These are phyloP conservation scores for Crataegus laevigata DNA, from an alignment of 306 rosid species.

Conservation along the genomic window DNA sequence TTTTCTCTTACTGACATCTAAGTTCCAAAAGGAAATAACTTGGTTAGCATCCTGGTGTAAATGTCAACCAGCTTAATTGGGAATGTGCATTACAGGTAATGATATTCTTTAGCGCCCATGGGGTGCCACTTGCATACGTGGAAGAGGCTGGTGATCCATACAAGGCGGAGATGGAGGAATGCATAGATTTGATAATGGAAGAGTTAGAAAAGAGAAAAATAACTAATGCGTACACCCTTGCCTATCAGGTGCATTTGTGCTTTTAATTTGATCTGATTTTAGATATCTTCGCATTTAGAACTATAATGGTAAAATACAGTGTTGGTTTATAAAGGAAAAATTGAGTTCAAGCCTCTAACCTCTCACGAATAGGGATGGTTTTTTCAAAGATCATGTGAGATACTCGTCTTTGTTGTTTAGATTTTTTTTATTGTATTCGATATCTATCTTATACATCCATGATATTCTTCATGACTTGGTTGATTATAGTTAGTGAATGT, in stretches of 20 bases:
- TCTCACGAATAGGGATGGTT: neutral
- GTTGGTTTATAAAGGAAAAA: neutral
- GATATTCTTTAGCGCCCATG: slow-evolving; percentile 95
- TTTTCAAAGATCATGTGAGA: neutral
- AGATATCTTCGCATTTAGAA: neutral
- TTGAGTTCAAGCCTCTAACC: neutral
- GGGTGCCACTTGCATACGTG: slow-evolving; percentile 95
- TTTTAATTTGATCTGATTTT: neutral
- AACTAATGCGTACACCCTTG: slow-evolving; percentile 71
- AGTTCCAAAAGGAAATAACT: neutral
- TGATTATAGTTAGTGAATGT: slow-evolving; percentile 10
- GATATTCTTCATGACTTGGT: neutral
- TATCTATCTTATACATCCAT: neutral
- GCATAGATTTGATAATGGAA: slow-evolving; percentile 86
- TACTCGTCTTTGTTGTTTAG: neutral
- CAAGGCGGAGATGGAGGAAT: slow-evolving; percentile 98
- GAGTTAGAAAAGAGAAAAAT: slow-evolving; percentile 77
- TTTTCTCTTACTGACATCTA: neutral
- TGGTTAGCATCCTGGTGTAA: slow-evolving; percentile 4
- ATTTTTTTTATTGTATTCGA: neutral
- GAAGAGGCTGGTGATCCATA: slow-evolving; percentile 99
- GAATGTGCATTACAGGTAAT: slow-evolving; percentile 46
- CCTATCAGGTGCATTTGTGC: slow-evolving; percentile 64
- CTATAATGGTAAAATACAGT: neutral
- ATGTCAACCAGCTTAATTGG: neutral